phyloP scores from a whole-genome alignment of 768 basidiomycete genomes.

The Tricholoma bakamatsutake region DNA sequence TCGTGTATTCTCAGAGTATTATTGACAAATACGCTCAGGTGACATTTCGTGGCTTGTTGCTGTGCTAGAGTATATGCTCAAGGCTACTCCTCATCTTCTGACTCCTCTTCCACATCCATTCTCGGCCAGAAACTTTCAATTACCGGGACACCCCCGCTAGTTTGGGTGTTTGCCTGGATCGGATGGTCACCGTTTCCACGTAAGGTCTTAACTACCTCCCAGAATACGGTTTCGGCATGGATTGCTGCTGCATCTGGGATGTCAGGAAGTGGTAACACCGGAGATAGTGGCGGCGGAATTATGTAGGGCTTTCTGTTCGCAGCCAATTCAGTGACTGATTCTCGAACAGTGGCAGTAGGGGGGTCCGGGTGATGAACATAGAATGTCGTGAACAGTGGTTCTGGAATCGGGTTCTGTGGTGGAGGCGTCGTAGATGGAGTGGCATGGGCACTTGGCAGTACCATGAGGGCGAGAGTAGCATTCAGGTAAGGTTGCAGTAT shows the following conservation, averaged over 20 bases:
- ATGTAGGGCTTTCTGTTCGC: conserved; percentile 7
- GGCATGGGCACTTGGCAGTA: neutral
- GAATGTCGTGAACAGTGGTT: conserved; percentile 47
- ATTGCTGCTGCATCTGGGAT: conserved; percentile 49
- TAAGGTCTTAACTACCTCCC: conserved; percentile 33
- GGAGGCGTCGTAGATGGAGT: neutral
- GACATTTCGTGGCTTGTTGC: too few species aligned
- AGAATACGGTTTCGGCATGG: conserved; percentile 54
- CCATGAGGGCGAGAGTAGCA: conserved; percentile 32
- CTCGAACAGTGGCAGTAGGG: neutral
- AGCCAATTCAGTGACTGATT: conserved; percentile 1
- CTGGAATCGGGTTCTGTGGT: conserved; percentile 17
- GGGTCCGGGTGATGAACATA: conserved; percentile 41
- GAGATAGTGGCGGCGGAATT: conserved; percentile 25
- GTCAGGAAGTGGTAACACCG: conserved; percentile 38
- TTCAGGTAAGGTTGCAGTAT: conserved; percentile 55
- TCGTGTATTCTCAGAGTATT: too few species aligned
- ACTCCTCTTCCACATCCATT: conserved; percentile 9
- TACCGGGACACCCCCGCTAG: neutral
- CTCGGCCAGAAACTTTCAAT: conserved; percentile 18
- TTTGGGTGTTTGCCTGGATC: neutral
- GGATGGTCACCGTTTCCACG: conserved; percentile 8
- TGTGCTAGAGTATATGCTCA: too few species aligned
- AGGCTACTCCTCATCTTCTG: conserved; percentile 7
- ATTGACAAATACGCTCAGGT: too few species aligned